Base-by-base conservation (phyloP, 371 early-diverging fungal species). In the Saksenaea oblongispora region DNA sequence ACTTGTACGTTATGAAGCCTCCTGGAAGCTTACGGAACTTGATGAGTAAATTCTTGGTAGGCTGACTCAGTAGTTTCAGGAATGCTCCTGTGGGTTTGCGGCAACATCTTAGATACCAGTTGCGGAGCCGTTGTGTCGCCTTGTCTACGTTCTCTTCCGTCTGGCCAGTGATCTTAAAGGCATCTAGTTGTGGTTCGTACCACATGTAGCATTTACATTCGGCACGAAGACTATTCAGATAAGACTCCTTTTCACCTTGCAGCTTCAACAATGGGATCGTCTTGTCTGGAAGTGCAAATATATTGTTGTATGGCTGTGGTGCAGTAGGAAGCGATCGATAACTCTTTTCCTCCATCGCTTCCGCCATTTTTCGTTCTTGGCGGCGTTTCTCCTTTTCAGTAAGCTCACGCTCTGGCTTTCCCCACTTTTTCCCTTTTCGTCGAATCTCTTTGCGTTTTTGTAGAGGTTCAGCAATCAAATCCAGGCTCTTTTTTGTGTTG, bases 341-440 rank as follows among this genome's bases (percentile, higher is more conserved):
- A 27, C 67, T 58, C 47, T 61, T 73, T 28, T 75, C 74, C 55
- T 76, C 75, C 3, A 61, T 57, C 5, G 58, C 24, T 17, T 56
- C 64, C 0, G 66, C 71, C 17, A 69, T 65, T 27, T 53, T 62
- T 11, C 64, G 54, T 47, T 81, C 82, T 13, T 53, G 71, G 8
- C 75, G 64, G 14, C 62, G 57, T 3, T 41, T 63, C 37, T 78
- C 82, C 22, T 58, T 65, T 44, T 68, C 69, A 10, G 78, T 81
- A 22, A 81, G 54, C 31, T 78, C 75, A 3, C 78, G 70, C 17
- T 78, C 77, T 0, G 82, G 78, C 53, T 66, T 70, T 5, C 66
- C 71, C 82, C 82, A 81, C 53, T 76, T 76, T 26, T 74, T 73
- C 8, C 73, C 71, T 27, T 68, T 72, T 2, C 76, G 69, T 58